Conservation (phyloP, 2,329 filamentous ascomycete genomes). For the Aspergillus persii region DNA sequence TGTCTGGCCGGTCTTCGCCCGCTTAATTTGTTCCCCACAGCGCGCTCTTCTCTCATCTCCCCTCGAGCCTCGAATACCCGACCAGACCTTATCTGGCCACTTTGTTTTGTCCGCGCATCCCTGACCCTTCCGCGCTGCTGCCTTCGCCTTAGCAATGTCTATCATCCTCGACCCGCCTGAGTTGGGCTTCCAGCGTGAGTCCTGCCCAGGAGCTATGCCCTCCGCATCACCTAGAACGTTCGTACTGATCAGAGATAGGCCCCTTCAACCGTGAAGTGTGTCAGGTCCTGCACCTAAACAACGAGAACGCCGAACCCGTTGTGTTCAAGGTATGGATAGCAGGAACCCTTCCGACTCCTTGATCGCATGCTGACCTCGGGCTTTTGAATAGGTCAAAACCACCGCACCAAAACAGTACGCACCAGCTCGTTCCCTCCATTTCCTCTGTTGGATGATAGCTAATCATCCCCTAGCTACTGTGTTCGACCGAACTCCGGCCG, state of each 20-base stretch:
- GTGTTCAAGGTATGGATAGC: constrained; percentile 59
- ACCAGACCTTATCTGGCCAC: constrained; percentile 3
- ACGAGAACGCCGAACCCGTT: constrained; percentile 57
- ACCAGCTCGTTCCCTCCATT: constrained; percentile 12
- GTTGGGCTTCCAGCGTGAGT: constrained; percentile 83
- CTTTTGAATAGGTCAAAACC: constrained; percentile 77
- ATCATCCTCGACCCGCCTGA: constrained; percentile 90
- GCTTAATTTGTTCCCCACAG: constrained; percentile 3
- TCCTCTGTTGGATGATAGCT: constrained; percentile 13
- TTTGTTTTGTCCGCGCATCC: constrained; percentile 4
- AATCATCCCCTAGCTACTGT: constrained; percentile 70
- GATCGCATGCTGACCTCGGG: constrained; percentile 24
- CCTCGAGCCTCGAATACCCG: neutral
- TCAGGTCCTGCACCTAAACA: constrained; percentile 59
- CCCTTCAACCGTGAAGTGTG: constrained; percentile 65
- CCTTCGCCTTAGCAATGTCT: constrained; percentile 65
- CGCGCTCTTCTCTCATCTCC: neutral
- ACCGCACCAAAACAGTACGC: constrained; percentile 97
- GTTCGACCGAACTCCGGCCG: constrained; percentile 95
- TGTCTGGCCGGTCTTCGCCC: neutral
- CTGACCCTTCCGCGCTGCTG: constrained; percentile 4
- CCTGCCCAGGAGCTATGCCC: constrained; percentile 6
- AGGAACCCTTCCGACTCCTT: constrained; percentile 7
- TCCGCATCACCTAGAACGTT: constrained; percentile 2
- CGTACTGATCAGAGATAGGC: constrained; percentile 45